Evolutionary conservation across 2,329 filamentous ascomycete genomes (phyloP).

Genomic region (Phoma sp.): DNA sequence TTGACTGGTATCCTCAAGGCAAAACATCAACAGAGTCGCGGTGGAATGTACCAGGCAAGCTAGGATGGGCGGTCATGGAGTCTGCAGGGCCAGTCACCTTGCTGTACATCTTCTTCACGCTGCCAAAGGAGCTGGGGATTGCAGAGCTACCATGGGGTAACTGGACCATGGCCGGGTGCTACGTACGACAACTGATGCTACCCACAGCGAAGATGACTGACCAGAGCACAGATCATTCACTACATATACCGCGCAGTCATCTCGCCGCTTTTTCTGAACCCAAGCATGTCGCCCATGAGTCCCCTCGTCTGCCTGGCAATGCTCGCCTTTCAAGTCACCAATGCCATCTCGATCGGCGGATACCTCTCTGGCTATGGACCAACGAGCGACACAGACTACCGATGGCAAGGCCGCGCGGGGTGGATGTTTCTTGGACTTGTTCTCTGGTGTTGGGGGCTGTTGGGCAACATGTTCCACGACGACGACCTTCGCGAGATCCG

Average conservation of each 20-base stretch:
- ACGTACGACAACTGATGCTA: slow-evolving; percentile 49
- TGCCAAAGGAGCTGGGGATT: slow-evolving; percentile 66
- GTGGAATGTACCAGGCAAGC: slow-evolving; percentile 86
- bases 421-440: slow-evolving; percentile 68
- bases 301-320: slow-evolving; percentile 68
- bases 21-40: slow-evolving; percentile 80
- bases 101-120: slow-evolving; percentile 76
- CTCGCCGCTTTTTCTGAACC: slow-evolving; percentile 78
- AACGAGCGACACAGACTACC: slow-evolving; percentile 58
- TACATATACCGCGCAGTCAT: slow-evolving; percentile 89
- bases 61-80: slow-evolving; percentile 92
- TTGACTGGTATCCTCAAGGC: slow-evolving; percentile 85
- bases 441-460: slow-evolving; percentile 77
- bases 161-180: slow-evolving; percentile 74
- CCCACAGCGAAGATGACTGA: slow-evolving; percentile 7
- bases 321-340: slow-evolving; percentile 76
- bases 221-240: slow-evolving; percentile 68
- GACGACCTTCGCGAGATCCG: slow-evolving; percentile 88
- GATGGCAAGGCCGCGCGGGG: slow-evolving; percentile 53
- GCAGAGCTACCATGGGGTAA: slow-evolving; percentile 74
- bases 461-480: slow-evolving; percentile 86
- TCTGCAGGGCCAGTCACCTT: slow-evolving; percentile 76
- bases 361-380: slow-evolving; percentile 85
- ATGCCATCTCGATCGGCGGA: slow-evolving; percentile 76
- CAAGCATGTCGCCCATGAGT: slow-evolving; percentile 92